phyloP scores from a whole-genome alignment of 2,329 filamentous ascomycete species.

The Phyllachora maydis region DNA sequence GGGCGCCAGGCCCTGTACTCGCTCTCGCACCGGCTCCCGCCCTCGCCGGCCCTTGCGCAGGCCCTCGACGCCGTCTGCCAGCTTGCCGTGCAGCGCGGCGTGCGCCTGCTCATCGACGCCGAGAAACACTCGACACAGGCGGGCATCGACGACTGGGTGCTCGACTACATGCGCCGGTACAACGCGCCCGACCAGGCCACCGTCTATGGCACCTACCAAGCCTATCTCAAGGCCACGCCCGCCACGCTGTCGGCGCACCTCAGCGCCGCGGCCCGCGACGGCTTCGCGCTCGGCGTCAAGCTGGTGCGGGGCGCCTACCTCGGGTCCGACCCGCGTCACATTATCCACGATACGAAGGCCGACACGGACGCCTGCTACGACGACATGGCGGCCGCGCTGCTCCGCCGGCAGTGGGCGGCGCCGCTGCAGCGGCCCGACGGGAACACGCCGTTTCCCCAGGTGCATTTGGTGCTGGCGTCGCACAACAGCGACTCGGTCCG shows the following conservation, averaged over 20 bases:
- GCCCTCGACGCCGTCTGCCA: constrained; percentile 60
- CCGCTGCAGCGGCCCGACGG: constrained; percentile 21
- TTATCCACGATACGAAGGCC: constrained; percentile 52
- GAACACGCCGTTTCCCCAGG: constrained; percentile 24
- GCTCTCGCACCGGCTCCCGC: constrained; percentile 39
- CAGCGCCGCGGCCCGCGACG: constrained; percentile 29
- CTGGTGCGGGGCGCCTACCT: constrained; percentile 60
- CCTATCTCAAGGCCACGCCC: constrained; percentile 47
- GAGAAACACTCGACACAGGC: constrained; percentile 64
- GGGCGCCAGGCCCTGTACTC: constrained; percentile 50
- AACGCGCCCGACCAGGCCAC: constrained; percentile 46
- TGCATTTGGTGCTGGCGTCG: constrained; percentile 54
- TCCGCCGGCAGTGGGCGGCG: constrained; percentile 39
- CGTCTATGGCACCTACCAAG: constrained; percentile 66
- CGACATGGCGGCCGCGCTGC: constrained; percentile 42
- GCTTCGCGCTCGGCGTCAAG: constrained; percentile 52
- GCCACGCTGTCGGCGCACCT: constrained; percentile 38
- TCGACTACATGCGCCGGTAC: constrained; percentile 57
- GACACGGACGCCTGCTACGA: constrained; percentile 58
- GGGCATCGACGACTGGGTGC: constrained; percentile 64
- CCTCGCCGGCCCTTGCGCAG: constrained; percentile 40
- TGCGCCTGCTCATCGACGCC: constrained; percentile 66
- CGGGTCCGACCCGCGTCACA: constrained; percentile 43
- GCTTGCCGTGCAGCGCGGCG: constrained; percentile 44
- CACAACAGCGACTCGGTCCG: constrained; percentile 62